Evolutionary conservation across 1,284 basidiomycete species (phyloP), one percentile per base, ranked within the genome.

Genomic region (Malassezia arunalokei): DNA sequence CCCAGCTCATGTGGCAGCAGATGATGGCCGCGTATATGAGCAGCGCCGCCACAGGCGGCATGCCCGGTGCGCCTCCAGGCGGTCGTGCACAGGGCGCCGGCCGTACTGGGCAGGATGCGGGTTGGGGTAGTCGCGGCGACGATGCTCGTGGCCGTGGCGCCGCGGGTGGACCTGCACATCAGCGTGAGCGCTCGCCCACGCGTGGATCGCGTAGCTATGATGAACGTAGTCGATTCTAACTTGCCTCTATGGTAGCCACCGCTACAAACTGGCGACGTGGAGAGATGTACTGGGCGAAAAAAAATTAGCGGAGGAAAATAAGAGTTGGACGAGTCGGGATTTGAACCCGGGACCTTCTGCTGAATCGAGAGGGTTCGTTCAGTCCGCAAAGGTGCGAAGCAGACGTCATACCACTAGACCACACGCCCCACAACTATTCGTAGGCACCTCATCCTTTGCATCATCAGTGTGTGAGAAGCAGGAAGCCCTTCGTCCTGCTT

Each of bases 1-100:
- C 70, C 38, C 63, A 65, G 51, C 62, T 72, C 60, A 58, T 63
- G 5, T 69, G 66, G 59, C 68, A 72, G 56, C 67, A 70, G 56
- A 65, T 67, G 63, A 63, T 70, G 62, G 49, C 58, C 2, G 56
- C 49, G 20, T 59, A 65, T 52, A 57, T 49, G 30, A 50, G 57
- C 31, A 49, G 54, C 31, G 44, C 40, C 31, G 53, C 49, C 5
- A 41, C 24, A 45, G 37, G 43, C n/a, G 38, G 24, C 33, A 32
- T 14, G 39, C 52, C 51, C 20, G 52, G 27, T 37, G 42, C 20
- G 33, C 40, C 54, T 31, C 58, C 54, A 45, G 54, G n/a, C 57
- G 59, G 51, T 50, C 20, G 20, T n/a, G 35, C 33, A 6, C n/a
- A 29, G 3, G n/a, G 44, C 65, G 31, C 70, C 71, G 3, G 77